phyloP scores from a whole-genome alignment of 208 protist species.

The Crithidia mellificae region DNA sequence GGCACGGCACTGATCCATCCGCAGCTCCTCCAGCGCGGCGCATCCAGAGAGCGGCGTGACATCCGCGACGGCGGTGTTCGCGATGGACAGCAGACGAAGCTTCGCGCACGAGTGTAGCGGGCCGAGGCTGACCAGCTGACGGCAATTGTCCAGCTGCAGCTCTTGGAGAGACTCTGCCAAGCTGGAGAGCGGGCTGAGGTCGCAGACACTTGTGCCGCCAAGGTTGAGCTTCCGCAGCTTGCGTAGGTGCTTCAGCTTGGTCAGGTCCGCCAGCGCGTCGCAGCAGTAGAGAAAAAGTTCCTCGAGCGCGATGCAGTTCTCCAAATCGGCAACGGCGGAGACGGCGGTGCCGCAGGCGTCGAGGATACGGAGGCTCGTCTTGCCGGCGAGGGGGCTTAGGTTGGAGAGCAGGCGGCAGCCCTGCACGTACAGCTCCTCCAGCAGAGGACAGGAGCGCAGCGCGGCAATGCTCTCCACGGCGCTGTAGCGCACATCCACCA shows the following conservation, averaged over 20 bases:
- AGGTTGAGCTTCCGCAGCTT: conserved; percentile 4
- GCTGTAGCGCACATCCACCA: conserved; percentile 12
- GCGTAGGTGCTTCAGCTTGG: neutral
- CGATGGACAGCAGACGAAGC: conserved; percentile 3
- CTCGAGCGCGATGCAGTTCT: conserved; percentile 3
- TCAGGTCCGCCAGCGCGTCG: conserved; percentile 1
- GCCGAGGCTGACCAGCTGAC: conserved; percentile 1
- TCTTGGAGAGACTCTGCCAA: neutral
- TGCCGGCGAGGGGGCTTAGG: neutral
- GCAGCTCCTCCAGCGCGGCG: conserved; percentile 7
- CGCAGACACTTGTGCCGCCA: conserved; percentile 4
- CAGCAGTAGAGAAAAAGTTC: conserved; percentile 16
- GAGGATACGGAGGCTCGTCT: neutral
- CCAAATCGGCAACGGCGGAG: neutral
- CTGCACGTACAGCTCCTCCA: conserved; percentile 9
- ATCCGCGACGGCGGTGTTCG: conserved; percentile 13
- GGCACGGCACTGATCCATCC: conserved; percentile 5
- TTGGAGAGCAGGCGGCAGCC: neutral
- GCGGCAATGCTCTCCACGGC: conserved; percentile 11
- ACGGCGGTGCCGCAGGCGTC: conserved; percentile 11
- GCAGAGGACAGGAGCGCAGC: conserved; percentile 12
- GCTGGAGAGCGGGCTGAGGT: neutral
- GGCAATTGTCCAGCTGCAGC: conserved; percentile 14
- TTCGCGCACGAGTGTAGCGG: conserved; percentile 2
- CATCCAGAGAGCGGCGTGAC: conserved; percentile 10